These are phyloP conservation scores for Phytophthora capsici DNA, from an alignment of 352 stramenopile species.

Conservation along the genomic window DNA sequence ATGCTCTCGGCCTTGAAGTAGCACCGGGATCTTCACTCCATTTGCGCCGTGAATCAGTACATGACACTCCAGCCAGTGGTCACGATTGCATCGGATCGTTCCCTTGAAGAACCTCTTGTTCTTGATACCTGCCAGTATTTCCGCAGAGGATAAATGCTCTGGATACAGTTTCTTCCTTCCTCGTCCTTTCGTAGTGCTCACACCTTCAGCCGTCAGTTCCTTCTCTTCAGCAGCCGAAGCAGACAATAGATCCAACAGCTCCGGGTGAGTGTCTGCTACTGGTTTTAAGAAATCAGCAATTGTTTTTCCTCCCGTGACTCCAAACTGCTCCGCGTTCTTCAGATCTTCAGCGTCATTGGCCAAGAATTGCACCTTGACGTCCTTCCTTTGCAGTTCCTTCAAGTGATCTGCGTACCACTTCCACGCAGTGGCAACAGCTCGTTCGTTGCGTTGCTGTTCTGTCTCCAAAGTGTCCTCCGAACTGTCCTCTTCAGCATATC, in stretches of 20 bases:
- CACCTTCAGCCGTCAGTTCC: conserved; percentile 35
- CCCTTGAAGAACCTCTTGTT: conserved; percentile 91
- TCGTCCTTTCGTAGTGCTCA: conserved; percentile 50
- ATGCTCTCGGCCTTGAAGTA: conserved; percentile 81
- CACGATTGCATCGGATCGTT: conserved; percentile 87
- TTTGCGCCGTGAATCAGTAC: conserved; percentile 79
- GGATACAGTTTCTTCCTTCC: conserved; percentile 71
- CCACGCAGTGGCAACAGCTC: conserved; percentile 81
- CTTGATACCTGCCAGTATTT: conserved; percentile 87
- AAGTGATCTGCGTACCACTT: conserved; percentile 80
- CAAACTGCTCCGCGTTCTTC: conserved; percentile 45
- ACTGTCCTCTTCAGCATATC: conserved; percentile 15
- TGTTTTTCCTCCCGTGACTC: conserved; percentile 58
- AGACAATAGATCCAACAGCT: conserved; percentile 68
- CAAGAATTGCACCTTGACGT: conserved; percentile 64
- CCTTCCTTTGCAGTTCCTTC: conserved; percentile 50
- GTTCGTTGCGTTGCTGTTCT: conserved; percentile 87
- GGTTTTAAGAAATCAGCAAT: conserved; percentile 71
- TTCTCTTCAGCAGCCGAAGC: conserved; percentile 41
- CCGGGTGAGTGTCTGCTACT: conserved; percentile 46
- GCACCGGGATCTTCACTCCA: conserved; percentile 69
- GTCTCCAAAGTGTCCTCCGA: conserved; percentile 47
- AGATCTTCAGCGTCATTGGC: conserved; percentile 75
- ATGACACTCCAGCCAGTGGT: conserved; percentile 84
- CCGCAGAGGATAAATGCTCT: conserved; percentile 77